Base-by-base conservation (phyloP, 2,329 filamentous ascomycete genomes). In the Botryosphaeria dothidea region DNA sequence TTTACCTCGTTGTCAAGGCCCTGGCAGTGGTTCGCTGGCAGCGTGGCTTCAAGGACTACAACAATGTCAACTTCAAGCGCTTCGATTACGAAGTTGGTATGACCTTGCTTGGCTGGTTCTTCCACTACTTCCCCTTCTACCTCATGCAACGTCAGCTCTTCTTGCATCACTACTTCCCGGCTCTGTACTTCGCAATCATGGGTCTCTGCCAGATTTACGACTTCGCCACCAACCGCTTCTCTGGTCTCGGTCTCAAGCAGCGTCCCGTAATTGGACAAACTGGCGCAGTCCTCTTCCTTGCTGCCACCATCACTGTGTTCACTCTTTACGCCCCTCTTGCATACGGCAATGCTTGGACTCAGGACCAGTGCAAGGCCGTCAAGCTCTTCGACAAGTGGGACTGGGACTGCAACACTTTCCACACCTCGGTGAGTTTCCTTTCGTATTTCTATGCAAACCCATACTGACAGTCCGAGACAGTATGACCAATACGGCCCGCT, bases 111-210 rank as follows among this genome's bases (percentile, higher is more conserved):
- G 95, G 91, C 70, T 99, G 95, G 95, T 92, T 92, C 54, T 90
- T 99, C 78, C 95, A 99, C 80, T 99, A 97, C 83, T 98, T 99
- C 84, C 95, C 95, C 11, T 99, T 99, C 83, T 99, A 89, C 82
- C 86, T 99, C 65, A 98, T 99, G 95, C 89, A 95, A 76, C 93
- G 95, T 71, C 95, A 99, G 80, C 88, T 99, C 38, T 99, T 99
- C 85, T 84, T 99, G 67, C 95, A 99, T 79, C 95, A 99, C 81
- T 99, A 99, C 79, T 95, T 99, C 80, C 95, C 95, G 0, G 95
- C 95, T 2, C 86, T 99, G 15, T 96, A 97, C 82, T 99, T 99
- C 76, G 93, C 91, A 68, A 88, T 99, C 72, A 89, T 98, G 70
- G 89, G 91, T 8, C 85, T 97, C 65, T 95, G 90, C 78, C 94